Percentiles rank a stretch among this genome's conserved stretches.
Evolutionary conservation across 1,139 yeast genomes (phyloP).

Genomic region (Yamadazyma atmosphaerica): DNA sequence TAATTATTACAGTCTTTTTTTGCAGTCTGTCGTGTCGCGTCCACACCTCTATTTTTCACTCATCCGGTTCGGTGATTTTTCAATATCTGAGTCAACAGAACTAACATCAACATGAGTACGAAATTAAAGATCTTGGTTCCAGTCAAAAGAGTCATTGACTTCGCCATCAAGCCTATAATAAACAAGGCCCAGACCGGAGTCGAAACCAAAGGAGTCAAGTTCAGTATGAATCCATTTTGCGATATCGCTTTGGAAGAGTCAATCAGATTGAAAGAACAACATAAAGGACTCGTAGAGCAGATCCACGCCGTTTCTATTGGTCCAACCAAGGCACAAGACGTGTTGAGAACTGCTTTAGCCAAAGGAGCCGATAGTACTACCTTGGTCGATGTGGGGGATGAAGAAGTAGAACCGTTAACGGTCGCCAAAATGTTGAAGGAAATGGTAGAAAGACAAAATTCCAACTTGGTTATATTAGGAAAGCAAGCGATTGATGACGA

Average conservation of each 20-base stretch:
- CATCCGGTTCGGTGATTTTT: conserved; percentile 11
- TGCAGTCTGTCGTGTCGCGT: neutral
- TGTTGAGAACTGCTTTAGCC: conserved; percentile 86
- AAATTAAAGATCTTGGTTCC: conserved; percentile 85
- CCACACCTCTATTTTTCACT: neutral
- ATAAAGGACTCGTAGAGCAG: conserved; percentile 71
- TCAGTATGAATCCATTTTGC: conserved; percentile 94
- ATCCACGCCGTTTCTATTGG: conserved; percentile 95
- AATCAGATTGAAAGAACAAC: conserved; percentile 66
- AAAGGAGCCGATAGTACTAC: conserved; percentile 92
- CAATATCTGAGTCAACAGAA: conserved; percentile 3
- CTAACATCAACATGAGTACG: conserved; percentile 32
- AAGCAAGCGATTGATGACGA: conserved; percentile 98
- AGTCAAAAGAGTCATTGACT: conserved; percentile 91
- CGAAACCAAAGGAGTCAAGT: conserved; percentile 88
- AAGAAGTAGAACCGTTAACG: conserved; percentile 79
- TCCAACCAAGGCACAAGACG: conserved; percentile 81
- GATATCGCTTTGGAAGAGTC: conserved; percentile 97
- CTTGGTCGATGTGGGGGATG: conserved; percentile 74
- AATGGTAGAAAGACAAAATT: conserved; percentile 66
- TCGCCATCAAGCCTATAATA: conserved; percentile 90
- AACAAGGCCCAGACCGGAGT: conserved; percentile 84
- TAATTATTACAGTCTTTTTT: neutral
- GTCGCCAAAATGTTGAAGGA: conserved; percentile 84
- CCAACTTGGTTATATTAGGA: conserved; percentile 84